Evolutionary conservation across 2,329 filamentous ascomycete genomes (phyloP).

Genomic region (Trichoderma sp.): DNA sequence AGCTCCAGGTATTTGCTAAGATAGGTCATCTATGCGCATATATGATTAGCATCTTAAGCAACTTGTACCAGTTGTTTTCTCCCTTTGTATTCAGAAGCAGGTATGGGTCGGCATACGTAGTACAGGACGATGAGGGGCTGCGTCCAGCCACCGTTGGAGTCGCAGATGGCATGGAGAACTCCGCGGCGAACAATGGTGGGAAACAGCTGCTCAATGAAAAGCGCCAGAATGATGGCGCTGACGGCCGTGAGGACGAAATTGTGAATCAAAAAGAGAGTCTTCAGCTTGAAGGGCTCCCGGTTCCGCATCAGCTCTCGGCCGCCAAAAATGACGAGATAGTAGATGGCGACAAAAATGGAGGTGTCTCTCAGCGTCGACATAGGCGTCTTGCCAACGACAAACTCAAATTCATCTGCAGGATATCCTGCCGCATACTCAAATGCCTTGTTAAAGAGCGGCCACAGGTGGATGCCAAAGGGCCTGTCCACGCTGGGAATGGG

Average conservation of each 20-base stretch:
- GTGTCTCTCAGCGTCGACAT: conserved; percentile 79
- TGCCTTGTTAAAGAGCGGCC: conserved; percentile 69
- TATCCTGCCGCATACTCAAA: conserved; percentile 73
- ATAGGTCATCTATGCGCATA: conserved; percentile 74
- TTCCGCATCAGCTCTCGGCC: conserved; percentile 83
- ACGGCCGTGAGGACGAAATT: conserved; percentile 83
- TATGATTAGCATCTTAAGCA: conserved; percentile 23
- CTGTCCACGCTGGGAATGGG: conserved; percentile 26
- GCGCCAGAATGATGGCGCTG: conserved; percentile 69
- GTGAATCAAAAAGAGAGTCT: conserved; percentile 80
- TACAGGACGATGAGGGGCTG: conserved; percentile 81
- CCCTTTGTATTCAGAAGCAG: too few relatives aligned
- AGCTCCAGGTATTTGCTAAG: conserved; percentile 89
- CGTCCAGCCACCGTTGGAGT: conserved; percentile 71
- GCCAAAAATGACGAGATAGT: conserved; percentile 84
- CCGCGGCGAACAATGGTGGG: conserved; percentile 74
- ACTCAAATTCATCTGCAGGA: conserved; percentile 76
- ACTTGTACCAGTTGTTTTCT: background rate
- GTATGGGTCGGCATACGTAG: conserved; percentile 64
- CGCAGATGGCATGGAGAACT: conserved; percentile 79
- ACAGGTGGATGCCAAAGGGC: conserved; percentile 28
- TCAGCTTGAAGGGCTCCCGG: conserved; percentile 74
- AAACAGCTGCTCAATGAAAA: conserved; percentile 81
- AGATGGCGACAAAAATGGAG: conserved; percentile 69
- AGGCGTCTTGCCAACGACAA: conserved; percentile 72